These are phyloP conservation scores for Aphanomyces euteiches DNA, from an alignment of 352 stramenopile genomes.

Conservation along the genomic window DNA sequence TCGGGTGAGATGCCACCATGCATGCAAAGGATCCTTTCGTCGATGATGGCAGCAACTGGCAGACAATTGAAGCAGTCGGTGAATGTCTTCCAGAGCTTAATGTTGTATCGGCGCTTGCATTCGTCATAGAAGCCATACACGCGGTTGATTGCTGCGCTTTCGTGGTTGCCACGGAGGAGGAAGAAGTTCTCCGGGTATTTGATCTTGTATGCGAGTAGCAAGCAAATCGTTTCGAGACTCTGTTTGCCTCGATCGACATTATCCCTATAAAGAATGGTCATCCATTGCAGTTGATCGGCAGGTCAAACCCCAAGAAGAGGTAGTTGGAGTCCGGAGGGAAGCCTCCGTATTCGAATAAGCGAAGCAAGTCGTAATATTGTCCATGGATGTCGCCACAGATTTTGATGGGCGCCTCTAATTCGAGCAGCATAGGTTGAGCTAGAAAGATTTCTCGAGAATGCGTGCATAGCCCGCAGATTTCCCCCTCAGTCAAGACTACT, in stretches of 20 bases:
- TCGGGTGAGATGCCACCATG: constrained; percentile 90
- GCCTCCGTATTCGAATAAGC: constrained; percentile 93
- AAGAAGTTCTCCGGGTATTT: constrained; percentile 98
- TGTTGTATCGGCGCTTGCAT: constrained; percentile 80
- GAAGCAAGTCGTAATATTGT: constrained; percentile 93
- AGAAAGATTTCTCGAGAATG: constrained; percentile 90
- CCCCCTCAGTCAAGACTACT: constrained; percentile 88
- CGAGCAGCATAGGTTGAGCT: constrained; percentile 97
- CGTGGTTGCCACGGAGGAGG: constrained; percentile 97
- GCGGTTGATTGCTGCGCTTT: constrained; percentile 96
- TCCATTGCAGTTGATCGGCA: no score
- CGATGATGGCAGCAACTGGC: constrained; percentile 92
- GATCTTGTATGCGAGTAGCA: constrained; percentile 98
- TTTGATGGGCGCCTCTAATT: constrained; percentile 98
- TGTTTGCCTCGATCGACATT: constrained; percentile 88
- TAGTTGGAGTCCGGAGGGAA: constrained; percentile 64
- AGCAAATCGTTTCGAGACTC: constrained; percentile 96
- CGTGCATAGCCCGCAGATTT: constrained; percentile 97
- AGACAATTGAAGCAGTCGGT: constrained; percentile 99
- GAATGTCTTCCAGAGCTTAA: constrained; percentile 94
- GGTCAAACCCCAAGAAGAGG: constrained; percentile 33
- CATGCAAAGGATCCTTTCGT: constrained; percentile 98
- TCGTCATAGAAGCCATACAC: constrained; percentile 99
- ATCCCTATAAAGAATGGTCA: no score
- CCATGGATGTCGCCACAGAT: constrained; percentile 95